Conservation (phyloP, 2,329 filamentous ascomycete genomes). For the Aureobasidium sp. region DNA sequence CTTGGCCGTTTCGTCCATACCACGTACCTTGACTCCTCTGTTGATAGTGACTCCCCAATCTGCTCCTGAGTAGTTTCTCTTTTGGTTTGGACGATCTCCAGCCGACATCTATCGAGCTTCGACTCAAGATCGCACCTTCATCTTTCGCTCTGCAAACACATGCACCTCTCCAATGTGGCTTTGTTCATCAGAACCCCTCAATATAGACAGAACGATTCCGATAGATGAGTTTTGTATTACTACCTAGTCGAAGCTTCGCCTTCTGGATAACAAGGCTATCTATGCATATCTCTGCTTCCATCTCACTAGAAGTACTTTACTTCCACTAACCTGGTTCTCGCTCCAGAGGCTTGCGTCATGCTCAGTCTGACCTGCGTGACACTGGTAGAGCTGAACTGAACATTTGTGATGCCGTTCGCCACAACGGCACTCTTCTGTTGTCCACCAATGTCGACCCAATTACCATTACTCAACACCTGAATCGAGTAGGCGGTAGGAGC, state of each 20-base stretch:
- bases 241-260: too few species aligned
- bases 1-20: not conserved
- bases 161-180: too few species aligned
- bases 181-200: too few species aligned
- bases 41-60: too few species aligned
- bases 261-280: too few species aligned
- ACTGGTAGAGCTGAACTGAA: slow-evolving; percentile 23
- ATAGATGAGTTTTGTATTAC: too few species aligned
- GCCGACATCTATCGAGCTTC: too few species aligned
- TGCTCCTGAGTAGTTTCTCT: too few species aligned
- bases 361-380: slow-evolving; percentile 25
- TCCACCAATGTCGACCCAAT: slow-evolving; percentile 26
- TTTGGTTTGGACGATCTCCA: too few species aligned
- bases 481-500: slow-evolving; percentile 26
- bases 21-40: not conserved
- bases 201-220: too few species aligned
- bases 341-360: slow-evolving; percentile 27
- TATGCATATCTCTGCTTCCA: not conserved
- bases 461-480: slow-evolving; percentile 21
- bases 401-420: slow-evolving; percentile 32
- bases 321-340: slow-evolving; percentile 31
- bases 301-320: slow-evolving; percentile 28
- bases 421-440: slow-evolving; percentile 20
- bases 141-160: too few species aligned
- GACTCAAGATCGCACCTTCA: too few species aligned